Conservation (phyloP, 2,329 filamentous ascomycete genomes). For the Chaetomium sp. region DNA sequence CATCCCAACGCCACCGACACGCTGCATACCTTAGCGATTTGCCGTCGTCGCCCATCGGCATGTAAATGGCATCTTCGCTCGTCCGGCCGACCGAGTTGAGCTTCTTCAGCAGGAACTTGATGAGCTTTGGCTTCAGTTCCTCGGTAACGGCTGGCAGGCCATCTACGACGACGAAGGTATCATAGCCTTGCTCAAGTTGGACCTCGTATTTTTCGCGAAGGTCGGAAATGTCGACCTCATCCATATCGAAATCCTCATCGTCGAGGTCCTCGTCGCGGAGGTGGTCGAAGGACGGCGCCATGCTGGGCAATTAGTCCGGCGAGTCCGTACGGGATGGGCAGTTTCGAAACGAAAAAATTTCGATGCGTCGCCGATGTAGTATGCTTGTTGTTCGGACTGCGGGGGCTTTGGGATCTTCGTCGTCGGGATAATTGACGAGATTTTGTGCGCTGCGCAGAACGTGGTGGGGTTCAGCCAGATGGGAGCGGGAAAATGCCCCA, state of each 20-base stretch:
- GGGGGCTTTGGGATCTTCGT: slow-evolving; percentile 17
- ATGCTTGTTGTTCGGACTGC: slow-evolving; percentile 12
- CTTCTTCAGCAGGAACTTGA: slow-evolving; percentile 95
- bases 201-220: slow-evolving; percentile 92
- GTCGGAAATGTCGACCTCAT: slow-evolving; percentile 93
- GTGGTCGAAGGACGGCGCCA: slow-evolving; percentile 91
- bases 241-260: slow-evolving; percentile 79
- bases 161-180: slow-evolving; percentile 94
- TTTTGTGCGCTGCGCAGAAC: slow-evolving; percentile 25
- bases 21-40: slow-evolving; percentile 71
- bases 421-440: slow-evolving; percentile 23
- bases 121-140: slow-evolving; percentile 85
- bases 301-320: slow-evolving; percentile 44
- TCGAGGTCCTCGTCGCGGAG: slow-evolving; percentile 85
- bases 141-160: slow-evolving; percentile 84
- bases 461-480: slow-evolving; percentile 24
- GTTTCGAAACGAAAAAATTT: slow-evolving; percentile 4
- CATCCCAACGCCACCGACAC: background rate
- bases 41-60: slow-evolving; percentile 85
- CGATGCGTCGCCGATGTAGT: slow-evolving; percentile 11
- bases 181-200: slow-evolving; percentile 89
- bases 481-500: slow-evolving; percentile 18
- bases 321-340: slow-evolving; percentile 4
- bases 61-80: slow-evolving; percentile 80
- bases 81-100: slow-evolving; percentile 79